Evolutionary conservation across 2,329 filamentous ascomycete genomes (phyloP).

Genomic region (Claviceps africana): DNA sequence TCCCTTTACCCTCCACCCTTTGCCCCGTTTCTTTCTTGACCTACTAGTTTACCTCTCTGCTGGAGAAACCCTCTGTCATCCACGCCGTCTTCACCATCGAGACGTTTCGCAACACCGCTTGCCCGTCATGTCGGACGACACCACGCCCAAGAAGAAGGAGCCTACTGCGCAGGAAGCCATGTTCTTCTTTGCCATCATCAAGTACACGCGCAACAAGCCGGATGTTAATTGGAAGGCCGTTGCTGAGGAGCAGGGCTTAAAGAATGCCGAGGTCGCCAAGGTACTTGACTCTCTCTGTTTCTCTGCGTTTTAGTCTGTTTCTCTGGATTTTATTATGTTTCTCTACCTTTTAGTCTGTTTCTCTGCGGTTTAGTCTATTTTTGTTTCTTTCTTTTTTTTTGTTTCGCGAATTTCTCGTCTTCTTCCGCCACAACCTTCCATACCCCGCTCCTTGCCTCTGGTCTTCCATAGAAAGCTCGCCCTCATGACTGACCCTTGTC

Average conservation of each 20-base stretch:
- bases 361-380: no score
- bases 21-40: no score
- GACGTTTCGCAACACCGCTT: background rate
- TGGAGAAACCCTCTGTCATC: no score
- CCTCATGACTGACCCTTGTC: background rate
- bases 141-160: conserved; percentile 16
- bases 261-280: conserved; percentile 31
- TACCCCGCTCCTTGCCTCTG: no score
- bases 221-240: conserved; percentile 35
- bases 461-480: background rate
- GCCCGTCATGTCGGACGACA: conserved; percentile 17
- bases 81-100: background rate
- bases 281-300: conserved; percentile 12
- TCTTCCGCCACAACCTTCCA: no score
- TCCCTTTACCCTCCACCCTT: background rate
- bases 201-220: conserved; percentile 27
- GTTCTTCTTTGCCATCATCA: conserved; percentile 31
- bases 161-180: conserved; percentile 27
- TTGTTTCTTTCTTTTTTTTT: no score
- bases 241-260: conserved; percentile 27
- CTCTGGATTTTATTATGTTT: no score
- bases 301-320: no score
- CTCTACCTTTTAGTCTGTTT: no score
- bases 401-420: no score
- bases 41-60: background rate